Evolutionary conservation across 345 rosid species (phyloP).

Genomic region (Populus alba): DNA sequence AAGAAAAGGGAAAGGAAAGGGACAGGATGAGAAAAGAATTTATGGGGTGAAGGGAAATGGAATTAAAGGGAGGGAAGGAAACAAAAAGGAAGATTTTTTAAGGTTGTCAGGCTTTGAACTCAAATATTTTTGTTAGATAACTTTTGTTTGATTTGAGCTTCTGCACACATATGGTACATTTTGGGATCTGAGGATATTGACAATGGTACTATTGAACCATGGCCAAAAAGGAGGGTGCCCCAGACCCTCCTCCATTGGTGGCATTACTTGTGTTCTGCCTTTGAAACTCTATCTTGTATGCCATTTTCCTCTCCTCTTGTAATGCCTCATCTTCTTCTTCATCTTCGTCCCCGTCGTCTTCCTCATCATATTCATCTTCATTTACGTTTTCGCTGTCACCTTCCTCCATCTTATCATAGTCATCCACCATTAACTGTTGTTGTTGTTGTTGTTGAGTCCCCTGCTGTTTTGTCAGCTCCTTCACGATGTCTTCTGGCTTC

Average conservation of each 20-base stretch:
- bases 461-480: conserved; percentile 48
- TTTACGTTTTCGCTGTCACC: conserved; percentile 34
- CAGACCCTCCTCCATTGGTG: conserved; percentile 57
- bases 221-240: conserved; percentile 53
- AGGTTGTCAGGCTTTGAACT: conserved; percentile 17
- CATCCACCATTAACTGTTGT: conserved; percentile 39
- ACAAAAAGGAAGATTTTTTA: conserved; percentile 20
- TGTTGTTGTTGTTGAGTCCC: conserved; percentile 26
- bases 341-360: conserved; percentile 33
- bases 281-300: conserved; percentile 56
- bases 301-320: conserved; percentile 50
- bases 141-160: conserved; percentile 30
- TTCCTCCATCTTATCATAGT: conserved; percentile 44
- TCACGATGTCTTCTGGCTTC: conserved; percentile 86
- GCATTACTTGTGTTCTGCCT: conserved; percentile 32
- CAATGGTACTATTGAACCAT: conserved; percentile 43
- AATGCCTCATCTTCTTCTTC: conserved; percentile 43
- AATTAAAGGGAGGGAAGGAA: conserved; percentile 1
- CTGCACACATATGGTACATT: conserved; percentile 38
- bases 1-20: conserved; percentile 11
- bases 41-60: not conserved
- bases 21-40: not conserved
- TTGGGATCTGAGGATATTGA: not conserved
- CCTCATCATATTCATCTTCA: conserved; percentile 9
- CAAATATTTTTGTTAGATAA: conserved; percentile 16